Base-by-base conservation (phyloP, 352 stramenopile species). In the Phytophthora pinifolia region DNA sequence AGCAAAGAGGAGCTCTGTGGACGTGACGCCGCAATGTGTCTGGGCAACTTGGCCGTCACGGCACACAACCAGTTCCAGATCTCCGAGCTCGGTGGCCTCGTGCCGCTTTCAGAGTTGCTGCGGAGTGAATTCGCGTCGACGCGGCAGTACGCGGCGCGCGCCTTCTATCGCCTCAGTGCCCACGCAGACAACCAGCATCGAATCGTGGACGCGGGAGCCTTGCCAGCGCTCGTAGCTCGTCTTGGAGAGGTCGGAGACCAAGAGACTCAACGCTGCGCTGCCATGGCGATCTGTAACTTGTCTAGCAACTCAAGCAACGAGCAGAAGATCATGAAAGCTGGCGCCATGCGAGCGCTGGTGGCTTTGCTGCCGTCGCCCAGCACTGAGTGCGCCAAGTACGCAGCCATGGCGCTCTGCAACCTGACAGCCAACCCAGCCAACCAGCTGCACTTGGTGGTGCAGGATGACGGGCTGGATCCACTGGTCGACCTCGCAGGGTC, bases 391-490 rank as follows among this genome's bases (percentile, higher is more conserved):
- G 66, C 74, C 30, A 92, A 96, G 47, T 98, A 92, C 59, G 77
- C 90, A 15, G 91, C 84, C 25, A 98, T 98, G 94, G 80, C 95
- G 17, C 60, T 99, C 13, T 98, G 94, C 47, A 99, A 99, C 67
- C 67, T 99, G 54, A 96, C 88, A 9, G 94, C 86, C 5, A 93
- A 95, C 54, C 74, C 79, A 7, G 82, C 76, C 4, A 98, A 98
- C 64, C 90, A 98, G 54, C 50, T 90, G 12, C 78, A 94, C 43
- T 74, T 98, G 29, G 86, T 96, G 12, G 72, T 89, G 42, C 73
- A 93, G 50, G 75, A 89, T 17, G 59, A 65, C n/a, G 86, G 79
- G 12, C 49, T 98, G 1, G 62, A 86, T 15, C 61, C 82, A 8
- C 70, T 97, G 10, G 72, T 98, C n/a, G 77, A 88, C 10, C 66